A percentile compares a stretch with the other conserved stretches of the same genome.
Evolutionary conservation across 1,284 basidiomycete genomes (phyloP).

Genomic region (Kwoniella shivajii): DNA sequence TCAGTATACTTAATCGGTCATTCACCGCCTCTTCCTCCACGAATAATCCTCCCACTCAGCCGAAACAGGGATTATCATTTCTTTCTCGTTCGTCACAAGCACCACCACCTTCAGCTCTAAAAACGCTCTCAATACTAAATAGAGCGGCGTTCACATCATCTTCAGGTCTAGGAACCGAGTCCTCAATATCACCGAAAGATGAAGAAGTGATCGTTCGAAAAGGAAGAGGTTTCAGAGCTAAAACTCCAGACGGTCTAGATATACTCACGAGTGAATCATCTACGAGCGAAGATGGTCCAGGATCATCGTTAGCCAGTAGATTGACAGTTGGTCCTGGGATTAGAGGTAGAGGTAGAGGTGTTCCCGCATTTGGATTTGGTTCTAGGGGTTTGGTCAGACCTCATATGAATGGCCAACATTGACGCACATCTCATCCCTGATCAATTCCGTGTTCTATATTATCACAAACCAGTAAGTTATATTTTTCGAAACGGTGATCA

Average conservation of each 20-base stretch:
- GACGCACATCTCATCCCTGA: too few species aligned
- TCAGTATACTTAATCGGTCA: not conserved
- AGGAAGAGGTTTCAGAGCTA: constrained; percentile 17
- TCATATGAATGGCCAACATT: not conserved
- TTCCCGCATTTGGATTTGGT: not conserved
- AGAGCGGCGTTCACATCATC: not conserved
- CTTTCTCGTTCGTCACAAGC: not conserved
- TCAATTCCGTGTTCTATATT: too few species aligned
- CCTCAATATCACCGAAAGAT: constrained; percentile 4
- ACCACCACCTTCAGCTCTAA: not conserved
- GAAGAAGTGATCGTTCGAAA: constrained; percentile 14
- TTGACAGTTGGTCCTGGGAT: not conserved
- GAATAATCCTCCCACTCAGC: not conserved
- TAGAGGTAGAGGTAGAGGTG: constrained; percentile 4
- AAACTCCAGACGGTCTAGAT: constrained; percentile 4
- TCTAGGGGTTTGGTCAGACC: constrained; percentile 1
- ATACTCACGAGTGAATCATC: constrained; percentile 6
- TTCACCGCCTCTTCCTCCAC: not conserved
- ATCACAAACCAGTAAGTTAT: too few species aligned
- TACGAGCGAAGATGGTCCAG: not conserved
- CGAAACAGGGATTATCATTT: not conserved
- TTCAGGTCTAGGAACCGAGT: not conserved
- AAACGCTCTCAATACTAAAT: not conserved
- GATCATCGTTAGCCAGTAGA: not conserved
- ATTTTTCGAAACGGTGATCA: too few species aligned